Evolutionary conservation across 768 basidiomycete genomes (phyloP).

Genomic region (Gloeopeniophorella convolvens): DNA sequence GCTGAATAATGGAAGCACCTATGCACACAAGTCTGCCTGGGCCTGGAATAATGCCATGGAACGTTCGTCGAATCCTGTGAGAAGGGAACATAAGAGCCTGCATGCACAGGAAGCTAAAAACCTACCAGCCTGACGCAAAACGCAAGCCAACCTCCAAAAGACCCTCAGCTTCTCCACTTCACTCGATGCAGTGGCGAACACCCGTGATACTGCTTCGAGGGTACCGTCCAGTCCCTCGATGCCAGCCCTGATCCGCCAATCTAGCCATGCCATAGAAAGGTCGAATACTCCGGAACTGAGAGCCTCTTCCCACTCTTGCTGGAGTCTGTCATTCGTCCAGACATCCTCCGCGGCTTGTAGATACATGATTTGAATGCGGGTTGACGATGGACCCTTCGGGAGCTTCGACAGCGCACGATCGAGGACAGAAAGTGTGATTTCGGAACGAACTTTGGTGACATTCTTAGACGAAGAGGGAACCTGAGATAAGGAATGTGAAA

Average conservation of each 20-base stretch:
- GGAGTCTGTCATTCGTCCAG: constrained; percentile 52
- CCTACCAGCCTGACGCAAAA: constrained; percentile 61
- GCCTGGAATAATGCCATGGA: constrained; percentile 77
- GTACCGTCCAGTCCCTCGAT: constrained; percentile 45
- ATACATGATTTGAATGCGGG: constrained; percentile 51
- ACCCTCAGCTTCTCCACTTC: constrained; percentile 53
- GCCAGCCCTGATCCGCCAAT: constrained; percentile 57
- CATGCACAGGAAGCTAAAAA: constrained; percentile 12
- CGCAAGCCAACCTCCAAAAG: constrained; percentile 65
- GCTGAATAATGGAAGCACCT: not conserved
- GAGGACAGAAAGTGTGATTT: constrained; percentile 64
- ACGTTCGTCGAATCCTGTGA: constrained; percentile 62
- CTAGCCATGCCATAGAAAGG: constrained; percentile 76
- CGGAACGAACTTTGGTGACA: constrained; percentile 57
- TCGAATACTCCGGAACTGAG: constrained; percentile 45
- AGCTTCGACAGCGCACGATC: constrained; percentile 55
- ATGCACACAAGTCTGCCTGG: constrained; percentile 72
- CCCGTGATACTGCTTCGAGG: constrained; percentile 44
- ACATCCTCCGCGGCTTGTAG: constrained; percentile 67
- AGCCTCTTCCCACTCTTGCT: constrained; percentile 65
- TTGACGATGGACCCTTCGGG: constrained; percentile 43
- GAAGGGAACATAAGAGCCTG: not conserved
- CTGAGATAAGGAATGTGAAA: constrained; percentile 56
- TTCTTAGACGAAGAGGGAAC: constrained; percentile 63
- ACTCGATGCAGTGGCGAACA: constrained; percentile 36